Evolutionary conservation across 768 basidiomycete species (phyloP), one percentile per base, ranked within the genome.

Genomic region (Pisolithus sp.): DNA sequence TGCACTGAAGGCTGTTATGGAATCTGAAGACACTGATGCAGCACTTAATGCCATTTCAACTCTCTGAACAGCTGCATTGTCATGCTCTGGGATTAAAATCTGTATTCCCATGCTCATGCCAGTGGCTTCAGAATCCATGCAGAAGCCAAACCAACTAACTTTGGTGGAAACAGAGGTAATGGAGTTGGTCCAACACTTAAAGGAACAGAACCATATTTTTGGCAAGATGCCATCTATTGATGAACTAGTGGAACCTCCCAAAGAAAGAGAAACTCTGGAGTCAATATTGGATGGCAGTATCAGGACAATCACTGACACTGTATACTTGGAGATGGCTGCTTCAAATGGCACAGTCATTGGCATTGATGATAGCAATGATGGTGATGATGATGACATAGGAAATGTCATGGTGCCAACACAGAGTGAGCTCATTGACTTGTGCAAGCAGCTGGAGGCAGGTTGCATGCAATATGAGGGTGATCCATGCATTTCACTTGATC

Each of bases 171-270:
- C 31, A 3, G 10, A 34, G 12, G 31, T 34, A 5, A 34, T 34
- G 31, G 31, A 34, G 5, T 34, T 4, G 2, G 12, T 31, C 13
- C 8, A 37, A 9, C 37, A 54, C 43, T 43, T 64, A 45, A 56
- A 55, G 31, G 24, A 50, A n/a, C 38, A 46, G 17, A 53, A 51
- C n/a, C 46, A 21, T 5, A 57, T 64, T 46, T 50, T 50, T 51
- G 53, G 58, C 20, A 36, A 31, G 4, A n/a, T 48, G 5, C 50
- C 39, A 39, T 48, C 52, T 2, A 13, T 61, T 18, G 53, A 59
- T 10, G 53, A 55, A 18, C 31, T 61, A 12, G 26, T 64, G 8
- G 55, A 62, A 39, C 53, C 53, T 1, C 44, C 39, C 13, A 51
- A 54, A 39, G 64, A 65, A 37, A 46, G 51, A 8, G 38, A 52